A percentile compares a stretch with the other conserved stretches of the same genome.
Conservation (phyloP, 192 early-diverging fungal species). For the Powellomyces hirtus region DNA sequence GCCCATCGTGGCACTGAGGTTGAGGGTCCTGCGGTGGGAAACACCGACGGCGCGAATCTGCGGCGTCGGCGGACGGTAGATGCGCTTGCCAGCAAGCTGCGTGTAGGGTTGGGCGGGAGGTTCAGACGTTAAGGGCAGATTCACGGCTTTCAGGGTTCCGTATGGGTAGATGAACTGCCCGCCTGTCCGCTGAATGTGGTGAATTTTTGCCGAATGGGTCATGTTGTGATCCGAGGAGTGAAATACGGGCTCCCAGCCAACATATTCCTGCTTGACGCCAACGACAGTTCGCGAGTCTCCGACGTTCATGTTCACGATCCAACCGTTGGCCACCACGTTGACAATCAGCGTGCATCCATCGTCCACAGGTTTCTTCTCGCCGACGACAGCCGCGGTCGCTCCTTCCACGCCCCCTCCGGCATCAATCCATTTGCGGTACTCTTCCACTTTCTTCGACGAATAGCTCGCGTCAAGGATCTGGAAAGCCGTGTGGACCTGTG, state of each 20-base stretch:
- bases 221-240: constrained; percentile 57
- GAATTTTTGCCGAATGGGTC: constrained; percentile 56
- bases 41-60: constrained; percentile 51
- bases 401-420: background rate
- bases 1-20: constrained; percentile 63
- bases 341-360: constrained; percentile 60
- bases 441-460: constrained; percentile 41
- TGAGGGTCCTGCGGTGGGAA: constrained; percentile 55
- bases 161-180: constrained; percentile 55
- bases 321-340: constrained; percentile 47
- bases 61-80: constrained; percentile 48
- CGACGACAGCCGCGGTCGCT: background rate
- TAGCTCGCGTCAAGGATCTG: constrained; percentile 51
- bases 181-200: constrained; percentile 45
- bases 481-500: constrained; percentile 35
- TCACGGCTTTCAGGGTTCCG: constrained; percentile 35
- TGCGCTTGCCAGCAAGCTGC: constrained; percentile 48
- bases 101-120: constrained; percentile 37
- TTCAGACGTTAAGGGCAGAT: constrained; percentile 20
- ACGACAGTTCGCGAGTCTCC: constrained; percentile 53
- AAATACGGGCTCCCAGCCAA: constrained; percentile 43
- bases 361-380: constrained; percentile 33
- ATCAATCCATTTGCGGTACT: constrained; percentile 53
- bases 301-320: constrained; percentile 58
- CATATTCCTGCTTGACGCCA: background rate